Evolutionary conservation across 768 basidiomycete species (phyloP).

Genomic region (Calocybe gangraenosa): DNA sequence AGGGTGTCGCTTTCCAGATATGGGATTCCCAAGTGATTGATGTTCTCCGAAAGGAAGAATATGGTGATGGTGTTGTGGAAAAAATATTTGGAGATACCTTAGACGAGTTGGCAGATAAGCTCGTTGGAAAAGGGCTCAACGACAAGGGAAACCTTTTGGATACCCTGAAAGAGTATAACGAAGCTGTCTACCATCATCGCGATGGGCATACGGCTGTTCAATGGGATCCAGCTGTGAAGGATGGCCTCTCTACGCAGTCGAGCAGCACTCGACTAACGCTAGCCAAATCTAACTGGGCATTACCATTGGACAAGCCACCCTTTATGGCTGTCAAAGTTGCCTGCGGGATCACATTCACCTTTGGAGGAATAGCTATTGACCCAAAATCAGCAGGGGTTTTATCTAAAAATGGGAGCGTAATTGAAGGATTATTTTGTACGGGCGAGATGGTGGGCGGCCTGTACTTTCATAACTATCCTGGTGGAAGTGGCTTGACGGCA

Average conservation of each 20-base stretch:
- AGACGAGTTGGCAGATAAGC: slow-evolving; percentile 45
- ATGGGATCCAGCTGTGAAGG: slow-evolving; percentile 68
- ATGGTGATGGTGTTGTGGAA: slow-evolving; percentile 56
- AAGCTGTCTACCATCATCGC: slow-evolving; percentile 35
- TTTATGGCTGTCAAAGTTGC: slow-evolving; percentile 65
- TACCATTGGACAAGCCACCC: slow-evolving; percentile 46
- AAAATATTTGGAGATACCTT: slow-evolving; percentile 45
- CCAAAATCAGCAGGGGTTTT: slow-evolving; percentile 50
- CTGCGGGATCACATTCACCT: slow-evolving; percentile 72
- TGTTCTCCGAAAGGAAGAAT: slow-evolving; percentile 59
- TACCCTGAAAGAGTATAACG: slow-evolving; percentile 50
- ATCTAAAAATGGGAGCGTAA: slow-evolving; percentile 34
- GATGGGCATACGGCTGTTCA: slow-evolving; percentile 25
- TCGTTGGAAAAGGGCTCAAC: slow-evolving; percentile 42
- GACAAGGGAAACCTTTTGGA: slow-evolving; percentile 35
- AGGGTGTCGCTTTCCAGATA: slow-evolving; percentile 60
- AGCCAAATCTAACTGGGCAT: slow-evolving; percentile 69
- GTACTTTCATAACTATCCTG: slow-evolving; percentile 66
- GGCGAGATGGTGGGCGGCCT: slow-evolving; percentile 69
- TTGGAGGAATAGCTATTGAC: slow-evolving; percentile 63
- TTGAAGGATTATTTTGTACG: slow-evolving; percentile 57
- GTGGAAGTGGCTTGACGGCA: slow-evolving; percentile 61
- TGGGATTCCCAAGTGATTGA: slow-evolving; percentile 47
- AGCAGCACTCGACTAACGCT: slow-evolving; percentile 27
- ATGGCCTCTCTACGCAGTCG: slow-evolving; percentile 53